Evolutionary conservation across 208 protist genomes (phyloP).

Genomic region (Leishmania arabica): DNA sequence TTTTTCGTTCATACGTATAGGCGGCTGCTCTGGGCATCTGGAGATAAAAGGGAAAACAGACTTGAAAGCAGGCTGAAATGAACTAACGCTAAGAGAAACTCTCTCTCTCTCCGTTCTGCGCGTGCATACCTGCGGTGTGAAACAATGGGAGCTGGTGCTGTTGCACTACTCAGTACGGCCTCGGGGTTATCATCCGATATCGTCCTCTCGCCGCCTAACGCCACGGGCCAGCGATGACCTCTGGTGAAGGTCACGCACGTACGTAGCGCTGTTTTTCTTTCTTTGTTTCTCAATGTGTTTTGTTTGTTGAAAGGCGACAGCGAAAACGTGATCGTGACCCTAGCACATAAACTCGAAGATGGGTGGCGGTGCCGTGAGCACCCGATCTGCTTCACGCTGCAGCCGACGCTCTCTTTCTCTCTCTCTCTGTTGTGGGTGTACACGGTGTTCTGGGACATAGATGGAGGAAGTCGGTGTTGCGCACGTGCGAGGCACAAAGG

Average conservation of each 20-base stretch:
- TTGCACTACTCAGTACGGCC: background rate
- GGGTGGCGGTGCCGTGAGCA: background rate
- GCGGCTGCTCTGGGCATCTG: background rate
- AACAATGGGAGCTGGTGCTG: background rate
- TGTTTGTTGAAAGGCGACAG: background rate
- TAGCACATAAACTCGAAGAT: background rate
- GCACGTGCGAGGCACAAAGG: background rate
- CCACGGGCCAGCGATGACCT: background rate
- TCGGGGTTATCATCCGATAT: background rate
- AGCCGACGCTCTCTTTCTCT: background rate
- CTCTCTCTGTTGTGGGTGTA: background rate
- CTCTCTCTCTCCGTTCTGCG: background rate
- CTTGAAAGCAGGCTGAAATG: background rate
- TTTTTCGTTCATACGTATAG: background rate
- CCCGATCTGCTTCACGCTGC: background rate
- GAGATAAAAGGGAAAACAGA: background rate
- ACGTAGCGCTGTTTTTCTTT: background rate
- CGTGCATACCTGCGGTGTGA: background rate
- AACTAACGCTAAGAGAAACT: background rate
- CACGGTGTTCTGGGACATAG: background rate
- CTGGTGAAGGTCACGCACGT: background rate
- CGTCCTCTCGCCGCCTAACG: background rate
- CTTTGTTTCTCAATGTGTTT: background rate
- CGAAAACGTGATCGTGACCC: background rate
- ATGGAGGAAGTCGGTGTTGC: background rate